These are phyloP conservation scores for Pisolithus albus DNA, from an alignment of 768 basidiomycete species.

Conservation along the genomic window DNA sequence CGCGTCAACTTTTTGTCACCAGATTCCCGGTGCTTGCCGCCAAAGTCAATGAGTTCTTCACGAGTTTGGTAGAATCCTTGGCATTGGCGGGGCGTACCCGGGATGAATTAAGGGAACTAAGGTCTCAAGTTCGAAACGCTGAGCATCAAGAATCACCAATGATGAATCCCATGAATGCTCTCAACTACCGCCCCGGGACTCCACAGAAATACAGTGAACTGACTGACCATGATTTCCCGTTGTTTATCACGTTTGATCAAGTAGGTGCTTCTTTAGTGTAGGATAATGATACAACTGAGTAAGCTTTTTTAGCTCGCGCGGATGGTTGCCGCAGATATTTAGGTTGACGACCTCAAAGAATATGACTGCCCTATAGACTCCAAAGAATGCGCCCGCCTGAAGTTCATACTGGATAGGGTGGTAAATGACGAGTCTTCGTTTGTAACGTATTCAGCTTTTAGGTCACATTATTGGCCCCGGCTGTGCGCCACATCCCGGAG, in stretches of 20 bases:
- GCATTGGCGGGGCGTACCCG: slow-evolving; percentile 29
- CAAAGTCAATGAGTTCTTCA: slow-evolving; percentile 65
- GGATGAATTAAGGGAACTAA: slow-evolving; percentile 32
- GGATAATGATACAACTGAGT: not conserved
- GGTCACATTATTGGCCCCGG: slow-evolving; percentile 51
- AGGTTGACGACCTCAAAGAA: slow-evolving; percentile 1
- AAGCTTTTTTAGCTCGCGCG: slow-evolving; percentile 13
- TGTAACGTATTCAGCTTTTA: slow-evolving; percentile 44
- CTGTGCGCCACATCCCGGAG: slow-evolving; percentile 5
- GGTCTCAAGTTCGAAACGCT: slow-evolving; percentile 8
- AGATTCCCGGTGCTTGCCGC: slow-evolving; percentile 57
- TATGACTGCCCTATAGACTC: not conserved
- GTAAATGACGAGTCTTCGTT: slow-evolving; percentile 14
- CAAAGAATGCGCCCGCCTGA: not conserved
- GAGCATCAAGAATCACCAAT: slow-evolving; percentile 14
- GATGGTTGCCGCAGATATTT: slow-evolving; percentile 22
- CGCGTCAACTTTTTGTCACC: slow-evolving; percentile 67
- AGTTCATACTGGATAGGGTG: slow-evolving; percentile 12
- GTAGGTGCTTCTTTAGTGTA: slow-evolving; percentile 27
- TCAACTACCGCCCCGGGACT: slow-evolving; percentile 15
- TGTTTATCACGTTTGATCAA: slow-evolving; percentile 62
- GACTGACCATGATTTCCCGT: slow-evolving; percentile 54
- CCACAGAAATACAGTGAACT: slow-evolving; percentile 51
- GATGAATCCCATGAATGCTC: slow-evolving; percentile 33
- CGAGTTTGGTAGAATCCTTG: slow-evolving; percentile 43